phyloP scores from a whole-genome alignment of 441 rosid species.

The Eruca vesicaria region DNA sequence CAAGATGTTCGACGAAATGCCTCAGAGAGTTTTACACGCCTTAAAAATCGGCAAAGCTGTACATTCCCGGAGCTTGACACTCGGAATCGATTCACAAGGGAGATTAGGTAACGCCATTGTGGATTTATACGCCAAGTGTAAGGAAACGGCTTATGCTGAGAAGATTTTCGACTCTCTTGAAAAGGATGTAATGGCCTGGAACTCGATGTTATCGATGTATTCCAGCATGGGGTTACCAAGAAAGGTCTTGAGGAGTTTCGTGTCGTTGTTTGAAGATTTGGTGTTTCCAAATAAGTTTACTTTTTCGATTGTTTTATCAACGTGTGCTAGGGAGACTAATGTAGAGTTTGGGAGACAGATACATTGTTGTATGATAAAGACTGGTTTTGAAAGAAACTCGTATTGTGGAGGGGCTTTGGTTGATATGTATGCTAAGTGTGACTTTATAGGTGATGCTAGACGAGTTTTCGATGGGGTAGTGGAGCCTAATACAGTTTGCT shows the following conservation, averaged over 20 bases:
- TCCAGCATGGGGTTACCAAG: slow-evolving; percentile 44
- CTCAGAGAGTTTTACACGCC: slow-evolving; percentile 42
- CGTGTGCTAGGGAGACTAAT: slow-evolving; percentile 55
- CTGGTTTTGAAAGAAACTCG: slow-evolving; percentile 53
- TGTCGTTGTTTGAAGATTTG: slow-evolving; percentile 38
- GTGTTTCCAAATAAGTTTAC: slow-evolving; percentile 71
- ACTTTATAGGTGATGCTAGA: slow-evolving; percentile 49
- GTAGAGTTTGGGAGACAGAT: slow-evolving; percentile 53
- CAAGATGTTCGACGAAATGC: slow-evolving; percentile 69
- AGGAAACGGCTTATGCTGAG: slow-evolving; percentile 48
- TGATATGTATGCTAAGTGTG: slow-evolving; percentile 82
- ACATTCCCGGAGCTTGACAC: slow-evolving; percentile 48
- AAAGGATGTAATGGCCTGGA: slow-evolving; percentile 64
- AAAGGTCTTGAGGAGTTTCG: slow-evolving; percentile 44
- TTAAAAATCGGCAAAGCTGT: slow-evolving; percentile 44
- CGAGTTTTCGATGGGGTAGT: slow-evolving; percentile 57
- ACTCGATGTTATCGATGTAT: slow-evolving; percentile 73
- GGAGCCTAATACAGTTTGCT: slow-evolving; percentile 68
- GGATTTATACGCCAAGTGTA: slow-evolving; percentile 83
- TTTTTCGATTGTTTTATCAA: slow-evolving; percentile 68
- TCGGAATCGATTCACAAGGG: slow-evolving; percentile 54
- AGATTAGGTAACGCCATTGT: slow-evolving; percentile 56
- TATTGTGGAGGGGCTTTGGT: slow-evolving; percentile 76
- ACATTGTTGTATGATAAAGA: slow-evolving; percentile 61
- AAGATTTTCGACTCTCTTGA: slow-evolving; percentile 54